phyloP scores from a whole-genome alignment of 768 basidiomycete genomes.

The Psilocybe subaeruginosa region DNA sequence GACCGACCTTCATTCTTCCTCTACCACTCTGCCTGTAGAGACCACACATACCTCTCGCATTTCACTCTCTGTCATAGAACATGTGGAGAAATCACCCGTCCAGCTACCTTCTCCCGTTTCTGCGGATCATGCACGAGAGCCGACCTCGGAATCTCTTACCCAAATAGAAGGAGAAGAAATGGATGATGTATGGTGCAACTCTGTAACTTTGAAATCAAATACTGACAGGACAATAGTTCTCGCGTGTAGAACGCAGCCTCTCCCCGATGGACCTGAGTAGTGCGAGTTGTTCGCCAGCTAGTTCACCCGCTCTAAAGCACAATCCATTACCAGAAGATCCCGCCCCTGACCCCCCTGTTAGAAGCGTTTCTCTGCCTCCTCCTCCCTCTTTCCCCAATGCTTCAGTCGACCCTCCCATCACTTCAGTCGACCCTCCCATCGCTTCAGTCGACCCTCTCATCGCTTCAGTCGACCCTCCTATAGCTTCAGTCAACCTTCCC shows the following conservation, averaged over 20 bases:
- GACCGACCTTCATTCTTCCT: slow-evolving; percentile 19
- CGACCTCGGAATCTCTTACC: slow-evolving; percentile 16
- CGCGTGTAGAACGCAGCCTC: slow-evolving; percentile 46
- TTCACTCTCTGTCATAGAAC: neutral
- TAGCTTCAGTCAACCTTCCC: too few relatives aligned
- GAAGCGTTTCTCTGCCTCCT: neutral
- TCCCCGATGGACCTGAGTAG: slow-evolving; percentile 69
- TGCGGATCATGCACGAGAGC: slow-evolving; percentile 23
- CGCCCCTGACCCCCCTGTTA: neutral
- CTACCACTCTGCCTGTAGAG: slow-evolving; percentile 6
- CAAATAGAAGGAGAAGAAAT: slow-evolving; percentile 17
- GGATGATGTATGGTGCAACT: slow-evolving; percentile 19
- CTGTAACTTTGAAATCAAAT: neutral
- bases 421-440: too few relatives aligned
- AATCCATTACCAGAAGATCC: slow-evolving; percentile 7
- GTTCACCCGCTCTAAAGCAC: slow-evolving; percentile 14
- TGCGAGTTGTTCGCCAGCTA: slow-evolving; percentile 34
- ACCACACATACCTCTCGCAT: neutral
- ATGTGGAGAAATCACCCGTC: slow-evolving; percentile 17
- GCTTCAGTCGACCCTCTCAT: too few relatives aligned
- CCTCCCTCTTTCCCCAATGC: neutral
- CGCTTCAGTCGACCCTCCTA: neutral
- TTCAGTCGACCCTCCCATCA: neutral
- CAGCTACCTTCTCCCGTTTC: slow-evolving; percentile 27
- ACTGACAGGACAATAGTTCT: slow-evolving; percentile 13